These are phyloP conservation scores for Syncephalastrum racemosum DNA, from an alignment of 371 early-diverging fungal species.

Conservation along the genomic window DNA sequence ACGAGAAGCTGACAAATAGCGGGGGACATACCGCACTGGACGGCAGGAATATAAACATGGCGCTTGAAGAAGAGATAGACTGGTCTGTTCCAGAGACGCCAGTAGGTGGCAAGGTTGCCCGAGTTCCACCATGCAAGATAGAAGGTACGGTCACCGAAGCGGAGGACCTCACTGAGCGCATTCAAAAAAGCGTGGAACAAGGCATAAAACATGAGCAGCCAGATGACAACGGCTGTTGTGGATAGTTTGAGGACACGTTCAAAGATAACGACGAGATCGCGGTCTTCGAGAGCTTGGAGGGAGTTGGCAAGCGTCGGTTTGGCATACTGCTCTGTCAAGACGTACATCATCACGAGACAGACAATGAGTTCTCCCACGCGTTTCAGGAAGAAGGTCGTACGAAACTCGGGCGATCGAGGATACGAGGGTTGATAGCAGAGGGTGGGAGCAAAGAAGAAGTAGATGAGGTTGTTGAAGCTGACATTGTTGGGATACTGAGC, in stretches of 20 bases:
- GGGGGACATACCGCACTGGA: slow-evolving; percentile 52
- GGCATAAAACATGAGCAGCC: slow-evolving; percentile 91
- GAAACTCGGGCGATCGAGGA: slow-evolving; percentile 71
- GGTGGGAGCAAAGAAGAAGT: slow-evolving; percentile 86
- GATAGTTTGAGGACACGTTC: slow-evolving; percentile 89
- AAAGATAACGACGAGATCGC: slow-evolving; percentile 62
- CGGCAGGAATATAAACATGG: slow-evolving; percentile 75
- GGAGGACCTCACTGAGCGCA: slow-evolving; percentile 76
- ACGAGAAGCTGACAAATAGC: slow-evolving; percentile 61
- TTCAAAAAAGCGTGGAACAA: slow-evolving; percentile 86
- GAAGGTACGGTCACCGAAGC: slow-evolving; percentile 90
- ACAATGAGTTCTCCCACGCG: slow-evolving; percentile 71
- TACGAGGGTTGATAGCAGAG: slow-evolving; percentile 89
- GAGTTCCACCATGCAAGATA: slow-evolving; percentile 94
- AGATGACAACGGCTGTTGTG: slow-evolving; percentile 76
- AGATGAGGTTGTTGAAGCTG: slow-evolving; percentile 62
- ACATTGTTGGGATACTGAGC: slow-evolving; percentile 79
- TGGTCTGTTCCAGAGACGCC: slow-evolving; percentile 91
- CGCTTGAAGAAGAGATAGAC: slow-evolving; percentile 88
- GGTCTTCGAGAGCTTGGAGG: slow-evolving; percentile 68
- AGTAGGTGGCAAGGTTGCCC: slow-evolving; percentile 78
- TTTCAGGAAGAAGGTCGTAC: slow-evolving; percentile 77
- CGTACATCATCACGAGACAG: slow-evolving; percentile 73
- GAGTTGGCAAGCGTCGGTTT: slow-evolving; percentile 86
- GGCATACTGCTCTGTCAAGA: slow-evolving; percentile 81